Percentiles rank a stretch among this genome's conserved stretches.
phyloP scores from a whole-genome alignment of 2,329 filamentous ascomycete genomes.

The Colletotrichum tropicicola region DNA sequence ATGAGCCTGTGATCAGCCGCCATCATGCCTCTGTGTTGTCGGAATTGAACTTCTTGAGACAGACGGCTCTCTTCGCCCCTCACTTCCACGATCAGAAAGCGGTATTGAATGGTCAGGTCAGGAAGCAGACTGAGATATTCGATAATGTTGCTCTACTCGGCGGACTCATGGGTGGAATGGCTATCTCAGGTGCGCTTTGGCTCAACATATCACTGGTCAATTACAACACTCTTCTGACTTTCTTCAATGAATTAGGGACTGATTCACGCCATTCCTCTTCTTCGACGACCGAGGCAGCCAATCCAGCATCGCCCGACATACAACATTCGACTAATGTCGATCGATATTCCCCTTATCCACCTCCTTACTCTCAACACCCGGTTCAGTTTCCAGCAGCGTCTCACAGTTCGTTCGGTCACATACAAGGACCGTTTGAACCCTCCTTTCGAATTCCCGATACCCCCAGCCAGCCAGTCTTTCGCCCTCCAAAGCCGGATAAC shows the following conservation, averaged over 20 bases:
- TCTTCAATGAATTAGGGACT: background rate
- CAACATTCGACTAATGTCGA: too few species aligned
- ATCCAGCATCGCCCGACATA: background rate
- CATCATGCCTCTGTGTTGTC: constrained; percentile 40
- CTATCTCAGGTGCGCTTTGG: background rate
- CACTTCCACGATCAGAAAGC: background rate
- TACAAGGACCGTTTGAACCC: too few species aligned
- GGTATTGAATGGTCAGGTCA: background rate
- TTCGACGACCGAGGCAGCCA: background rate
- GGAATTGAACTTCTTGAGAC: constrained; percentile 38
- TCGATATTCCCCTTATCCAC: background rate
- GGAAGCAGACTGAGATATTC: background rate
- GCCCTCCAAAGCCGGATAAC: too few species aligned
- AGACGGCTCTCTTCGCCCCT: background rate
- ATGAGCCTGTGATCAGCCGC: constrained; percentile 38
- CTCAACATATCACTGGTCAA: background rate
- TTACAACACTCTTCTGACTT: too few species aligned
- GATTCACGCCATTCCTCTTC: background rate
- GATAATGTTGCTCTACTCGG: constrained; percentile 13
- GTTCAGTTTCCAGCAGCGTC: too few species aligned
- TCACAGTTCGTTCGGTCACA: too few species aligned
- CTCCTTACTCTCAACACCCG: too few species aligned
- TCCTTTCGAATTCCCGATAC: too few species aligned
- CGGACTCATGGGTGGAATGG: background rate
- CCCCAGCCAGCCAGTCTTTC: too few species aligned